A percentile compares a stretch with the other conserved stretches of the same genome.
Conservation (phyloP, 257 asterid species). For the Oldenlandia corymbosa region DNA sequence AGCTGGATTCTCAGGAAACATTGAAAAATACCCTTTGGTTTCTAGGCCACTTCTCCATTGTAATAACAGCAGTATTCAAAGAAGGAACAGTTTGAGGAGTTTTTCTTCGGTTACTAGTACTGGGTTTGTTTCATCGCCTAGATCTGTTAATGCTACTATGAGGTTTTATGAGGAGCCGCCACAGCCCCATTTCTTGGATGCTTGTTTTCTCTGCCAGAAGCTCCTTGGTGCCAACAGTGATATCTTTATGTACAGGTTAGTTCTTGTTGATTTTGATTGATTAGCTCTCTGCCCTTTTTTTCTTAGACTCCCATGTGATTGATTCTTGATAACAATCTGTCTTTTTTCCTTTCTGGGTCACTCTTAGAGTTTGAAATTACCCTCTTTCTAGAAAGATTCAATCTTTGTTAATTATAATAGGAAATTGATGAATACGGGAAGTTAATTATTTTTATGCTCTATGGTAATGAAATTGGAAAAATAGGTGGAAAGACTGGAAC, state of each 20-base stretch:
- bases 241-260: conserved; percentile 52
- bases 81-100: conserved; percentile 16
- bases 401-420: background rate
- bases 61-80: conserved; percentile 5
- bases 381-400: background rate
- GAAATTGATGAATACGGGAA: too few species aligned
- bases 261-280: background rate
- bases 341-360: background rate
- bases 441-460: too few species aligned
- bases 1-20: conserved; percentile 16
- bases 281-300: too few species aligned
- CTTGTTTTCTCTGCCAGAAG: conserved; percentile 40
- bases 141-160: conserved; percentile 23
- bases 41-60: conserved; percentile 26
- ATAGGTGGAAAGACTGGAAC: too few species aligned
- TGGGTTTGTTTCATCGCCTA: conserved; percentile 20
- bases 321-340: background rate
- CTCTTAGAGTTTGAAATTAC: too few species aligned
- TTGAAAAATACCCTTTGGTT: conserved; percentile 13
- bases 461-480: too few species aligned
- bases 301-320: background rate
- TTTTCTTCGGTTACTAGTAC: conserved; percentile 10
- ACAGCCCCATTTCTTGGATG: conserved; percentile 37
- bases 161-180: conserved; percentile 22
- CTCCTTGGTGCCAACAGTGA: conserved; percentile 35